Percentiles rank a stretch among this genome's conserved stretches.
Evolutionary conservation across 176 grass and related monocot species (phyloP).

Genomic region (Guadua angustifolia): DNA sequence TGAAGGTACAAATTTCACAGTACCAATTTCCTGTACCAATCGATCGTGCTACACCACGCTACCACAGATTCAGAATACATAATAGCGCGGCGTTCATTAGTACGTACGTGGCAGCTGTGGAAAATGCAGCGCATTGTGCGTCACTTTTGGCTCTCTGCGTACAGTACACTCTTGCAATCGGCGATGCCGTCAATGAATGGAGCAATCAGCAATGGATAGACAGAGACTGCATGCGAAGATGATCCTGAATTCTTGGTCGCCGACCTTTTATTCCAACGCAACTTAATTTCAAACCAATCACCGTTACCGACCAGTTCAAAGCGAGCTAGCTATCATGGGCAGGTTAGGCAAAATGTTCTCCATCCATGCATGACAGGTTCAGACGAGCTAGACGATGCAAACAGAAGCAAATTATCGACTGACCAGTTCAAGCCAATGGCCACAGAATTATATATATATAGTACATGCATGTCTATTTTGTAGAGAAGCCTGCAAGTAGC

Average conservation of each 20-base stretch:
- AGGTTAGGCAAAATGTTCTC: neutral
- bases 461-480: neutral
- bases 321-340: neutral
- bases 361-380: slow-evolving; percentile 1
- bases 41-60: too few relatives aligned
- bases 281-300: neutral
- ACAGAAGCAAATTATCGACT: neutral
- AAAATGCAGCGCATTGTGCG: neutral
- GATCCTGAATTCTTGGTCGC: neutral
- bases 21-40: too few relatives aligned
- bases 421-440: neutral
- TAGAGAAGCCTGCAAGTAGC: neutral
- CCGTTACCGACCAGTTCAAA: neutral
- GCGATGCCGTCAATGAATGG: neutral
- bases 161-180: neutral
- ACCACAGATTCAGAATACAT: neutral
- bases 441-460: neutral
- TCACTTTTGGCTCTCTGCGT: neutral
- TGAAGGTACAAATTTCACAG: too few relatives aligned
- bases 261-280: neutral
- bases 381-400: neutral
- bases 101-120: too few relatives aligned
- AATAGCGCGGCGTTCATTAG: neutral
- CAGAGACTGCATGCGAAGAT: too few relatives aligned
- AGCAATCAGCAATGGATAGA: too few relatives aligned